These are phyloP conservation scores for Sungouiozyma ichnusensis DNA, from an alignment of 805 yeast species.

Conservation along the genomic window DNA sequence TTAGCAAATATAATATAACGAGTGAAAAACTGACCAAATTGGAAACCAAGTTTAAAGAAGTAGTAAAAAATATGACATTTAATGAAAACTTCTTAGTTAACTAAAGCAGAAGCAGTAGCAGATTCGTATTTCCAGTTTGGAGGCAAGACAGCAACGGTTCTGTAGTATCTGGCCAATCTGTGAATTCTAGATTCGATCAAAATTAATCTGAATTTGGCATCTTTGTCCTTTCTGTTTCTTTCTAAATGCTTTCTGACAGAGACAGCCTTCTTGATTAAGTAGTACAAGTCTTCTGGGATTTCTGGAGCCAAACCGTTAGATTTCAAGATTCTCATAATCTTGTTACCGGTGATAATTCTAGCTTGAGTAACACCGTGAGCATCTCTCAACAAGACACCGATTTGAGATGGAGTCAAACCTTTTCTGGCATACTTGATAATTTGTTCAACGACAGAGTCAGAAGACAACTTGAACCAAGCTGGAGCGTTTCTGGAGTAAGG, in stretches of 20 bases:
- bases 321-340: slow-evolving; percentile 97
- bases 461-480: slow-evolving; percentile 96
- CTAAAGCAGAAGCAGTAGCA: slow-evolving; percentile 99
- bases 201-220: slow-evolving; percentile 99
- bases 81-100: slow-evolving; percentile 55
- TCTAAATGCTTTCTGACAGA: slow-evolving; percentile 99
- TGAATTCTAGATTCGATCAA: slow-evolving; percentile 99
- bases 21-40: slow-evolving; percentile 1
- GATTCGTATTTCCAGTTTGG: slow-evolving; percentile 99
- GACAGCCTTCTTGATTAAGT: slow-evolving; percentile 98
- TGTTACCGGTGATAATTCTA: slow-evolving; percentile 97
- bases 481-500: slow-evolving; percentile 99
- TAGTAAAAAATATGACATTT: slow-evolving; percentile 6
- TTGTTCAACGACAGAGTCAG: slow-evolving; percentile 95
- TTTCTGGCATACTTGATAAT: slow-evolving; percentile 98
- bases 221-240: slow-evolving; percentile 99
- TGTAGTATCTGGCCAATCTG: slow-evolving; percentile 99
- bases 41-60: slow-evolving; percentile 10
- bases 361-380: slow-evolving; percentile 99
- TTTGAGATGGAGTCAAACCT: slow-evolving; percentile 99
- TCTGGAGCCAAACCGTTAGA: slow-evolving; percentile 99
- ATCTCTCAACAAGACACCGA: slow-evolving; percentile 98
- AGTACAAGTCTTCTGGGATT: slow-evolving; percentile 99
- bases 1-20: background rate
- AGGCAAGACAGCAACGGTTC: slow-evolving; percentile 97